These are phyloP conservation scores for Panaeolus cyanescens DNA, from an alignment of 768 basidiomycete species.

Conservation along the genomic window DNA sequence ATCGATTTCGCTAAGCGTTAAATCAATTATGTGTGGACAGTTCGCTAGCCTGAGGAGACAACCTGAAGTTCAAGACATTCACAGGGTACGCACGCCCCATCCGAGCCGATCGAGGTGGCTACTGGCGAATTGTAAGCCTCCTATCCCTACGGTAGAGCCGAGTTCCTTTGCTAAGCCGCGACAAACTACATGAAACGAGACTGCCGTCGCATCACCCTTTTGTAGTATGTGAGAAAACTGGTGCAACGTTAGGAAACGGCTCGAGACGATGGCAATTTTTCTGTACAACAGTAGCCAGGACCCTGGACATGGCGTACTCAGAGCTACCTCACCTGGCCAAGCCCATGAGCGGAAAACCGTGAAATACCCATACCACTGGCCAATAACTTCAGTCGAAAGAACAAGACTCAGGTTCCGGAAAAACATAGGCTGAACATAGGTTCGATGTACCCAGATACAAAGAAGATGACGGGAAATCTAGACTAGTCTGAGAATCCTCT, in stretches of 20 bases:
- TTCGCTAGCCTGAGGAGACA: no score
- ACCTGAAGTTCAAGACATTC: no score
- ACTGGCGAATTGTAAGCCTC: background rate
- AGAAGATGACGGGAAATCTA: no score
- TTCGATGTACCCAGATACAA: no score
- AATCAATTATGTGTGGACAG: no score
- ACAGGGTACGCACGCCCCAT: no score
- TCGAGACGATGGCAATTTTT: background rate
- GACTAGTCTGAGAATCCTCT: no score
- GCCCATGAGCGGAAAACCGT: background rate
- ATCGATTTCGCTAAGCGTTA: background rate
- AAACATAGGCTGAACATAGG: no score
- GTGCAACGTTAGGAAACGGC: background rate
- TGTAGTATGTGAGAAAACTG: background rate
- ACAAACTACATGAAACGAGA: background rate
- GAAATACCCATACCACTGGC: no score
- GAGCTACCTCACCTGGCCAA: background rate
- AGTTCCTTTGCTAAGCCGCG: background rate
- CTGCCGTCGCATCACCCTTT: background rate
- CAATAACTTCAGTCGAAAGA: no score
- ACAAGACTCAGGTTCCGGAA: no score
- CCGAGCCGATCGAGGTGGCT: background rate
- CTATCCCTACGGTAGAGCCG: background rate
- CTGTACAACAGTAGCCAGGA: background rate
- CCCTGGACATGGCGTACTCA: background rate